Percentiles rank a stretch among this genome's conserved stretches.
phyloP scores from a whole-genome alignment of 1,284 basidiomycete species.

The Athelia psychrophila region DNA sequence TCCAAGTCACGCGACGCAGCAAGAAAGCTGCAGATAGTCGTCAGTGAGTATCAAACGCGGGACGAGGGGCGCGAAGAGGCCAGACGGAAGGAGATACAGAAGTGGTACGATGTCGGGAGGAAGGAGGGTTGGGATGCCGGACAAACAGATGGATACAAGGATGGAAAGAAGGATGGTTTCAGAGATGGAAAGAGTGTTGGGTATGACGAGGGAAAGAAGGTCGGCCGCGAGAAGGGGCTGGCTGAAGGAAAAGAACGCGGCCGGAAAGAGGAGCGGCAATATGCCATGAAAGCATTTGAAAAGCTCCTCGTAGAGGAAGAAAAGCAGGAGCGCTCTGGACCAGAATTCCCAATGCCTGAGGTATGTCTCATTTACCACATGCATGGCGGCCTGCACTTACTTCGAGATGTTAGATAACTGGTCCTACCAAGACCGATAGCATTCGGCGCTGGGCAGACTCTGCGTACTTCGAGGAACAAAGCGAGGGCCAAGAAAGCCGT shows the following conservation, averaged over 20 bases:
- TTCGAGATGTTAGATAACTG: not conserved
- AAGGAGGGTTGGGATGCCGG: constrained; percentile 46
- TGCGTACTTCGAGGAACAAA: not conserved
- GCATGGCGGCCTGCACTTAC: not conserved
- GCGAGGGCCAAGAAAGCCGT: not conserved
- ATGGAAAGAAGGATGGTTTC: constrained; percentile 39
- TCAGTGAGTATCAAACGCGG: constrained; percentile 46
- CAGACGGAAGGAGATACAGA: constrained; percentile 33
- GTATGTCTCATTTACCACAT: no score
- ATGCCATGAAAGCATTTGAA: constrained; percentile 52
- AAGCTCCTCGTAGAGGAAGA: constrained; percentile 46
- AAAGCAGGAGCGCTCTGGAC: not conserved
- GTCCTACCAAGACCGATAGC: not conserved
- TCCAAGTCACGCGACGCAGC: constrained; percentile 45
- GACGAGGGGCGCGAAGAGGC: constrained; percentile 44
- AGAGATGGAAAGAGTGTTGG: constrained; percentile 39
- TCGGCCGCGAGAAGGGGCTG: constrained; percentile 42
- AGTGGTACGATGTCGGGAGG: constrained; percentile 42
- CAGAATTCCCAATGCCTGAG: not conserved
- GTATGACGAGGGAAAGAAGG: constrained; percentile 37
- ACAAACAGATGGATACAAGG: constrained; percentile 40
- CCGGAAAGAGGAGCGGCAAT: constrained; percentile 43
- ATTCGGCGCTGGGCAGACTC: not conserved
- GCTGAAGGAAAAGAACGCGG: constrained; percentile 38
- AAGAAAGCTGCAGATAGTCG: constrained; percentile 41